Base-by-base conservation (phyloP, 1,284 basidiomycete genomes). In the Jaminaea rosea region DNA sequence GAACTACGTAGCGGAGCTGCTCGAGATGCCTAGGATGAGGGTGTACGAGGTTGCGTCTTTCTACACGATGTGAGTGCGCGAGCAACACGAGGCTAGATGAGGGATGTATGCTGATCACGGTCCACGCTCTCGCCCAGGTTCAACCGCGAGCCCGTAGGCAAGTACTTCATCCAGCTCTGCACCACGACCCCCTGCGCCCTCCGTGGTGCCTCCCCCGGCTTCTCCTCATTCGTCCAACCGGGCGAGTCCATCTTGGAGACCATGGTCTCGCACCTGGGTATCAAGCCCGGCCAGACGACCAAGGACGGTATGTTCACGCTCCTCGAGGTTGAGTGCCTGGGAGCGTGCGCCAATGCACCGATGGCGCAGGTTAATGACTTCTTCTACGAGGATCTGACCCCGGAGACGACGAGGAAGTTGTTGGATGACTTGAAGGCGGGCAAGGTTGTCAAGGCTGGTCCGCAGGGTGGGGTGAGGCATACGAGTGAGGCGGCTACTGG, bases 21-120 rank as follows among this genome's bases (percentile, higher is more conserved):
- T 98, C 49, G 89, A 88, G 71, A 88, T 99, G 84, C 88, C 88
- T 7, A 88, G 89, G 50, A 98, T 98, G 94, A 85, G 93, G 17
- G 94, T 98, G 5, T 99, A 98, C 76, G 94, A 99, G 78, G 94
- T 99, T 47, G 93, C 94, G 11, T 94, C 91, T 10, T 98, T 98
- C 79, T 98, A 98, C 77, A 98, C 93, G 63, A 97, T 98, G 93
- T 97, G 34, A 36, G 34, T 36, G 34, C n/a, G 90, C 80, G 94
- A 93, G 79, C 15, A 42, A 10, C 4, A 36, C 6, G 10, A 21
- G 34, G n/a, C 3, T 4, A 21, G 31, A 32, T 32, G 31, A 36
- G 10, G n/a, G n/a, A 32, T n/a, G 31, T 32, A 10, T 32, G 10
- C 31, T n/a, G n/a, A 10, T 36, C n/a, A 15, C 21, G n/a, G n/a